Conservation (phyloP, 768 basidiomycete genomes). For the Phylloporus arenicola region DNA sequence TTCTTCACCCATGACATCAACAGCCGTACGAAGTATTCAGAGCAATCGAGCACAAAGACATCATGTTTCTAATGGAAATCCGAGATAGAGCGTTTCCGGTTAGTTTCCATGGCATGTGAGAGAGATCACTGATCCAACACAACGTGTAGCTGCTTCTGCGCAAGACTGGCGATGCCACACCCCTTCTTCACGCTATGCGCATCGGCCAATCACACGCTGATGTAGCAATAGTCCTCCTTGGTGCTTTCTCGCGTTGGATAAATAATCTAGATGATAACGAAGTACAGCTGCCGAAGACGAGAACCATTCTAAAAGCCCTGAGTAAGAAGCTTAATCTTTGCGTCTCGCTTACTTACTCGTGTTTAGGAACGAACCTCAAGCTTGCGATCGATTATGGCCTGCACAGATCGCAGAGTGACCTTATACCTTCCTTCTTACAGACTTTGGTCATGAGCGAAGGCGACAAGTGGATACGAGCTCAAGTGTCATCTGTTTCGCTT, state of each 20-base stretch:
- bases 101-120: slow-evolving; percentile 22
- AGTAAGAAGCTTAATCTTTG: slow-evolving; percentile 67
- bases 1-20: not conserved
- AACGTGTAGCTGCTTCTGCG: slow-evolving; percentile 63
- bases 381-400: slow-evolving; percentile 88
- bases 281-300: slow-evolving; percentile 61
- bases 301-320: slow-evolving; percentile 68
- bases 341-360: slow-evolving; percentile 68
- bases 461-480: slow-evolving; percentile 77
- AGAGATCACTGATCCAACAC: slow-evolving; percentile 1
- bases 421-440: slow-evolving; percentile 91
- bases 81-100: slow-evolving; percentile 78
- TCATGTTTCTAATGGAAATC: slow-evolving; percentile 78
- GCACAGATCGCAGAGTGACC: slow-evolving; percentile 70
- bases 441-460: slow-evolving; percentile 96
- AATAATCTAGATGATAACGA: slow-evolving; percentile 85
- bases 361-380: slow-evolving; percentile 73
- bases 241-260: slow-evolving; percentile 88
- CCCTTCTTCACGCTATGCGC: slow-evolving; percentile 86
- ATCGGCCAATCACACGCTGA: slow-evolving; percentile 72
- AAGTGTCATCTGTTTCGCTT: slow-evolving; percentile 61
- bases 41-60: slow-evolving; percentile 81
- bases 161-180: slow-evolving; percentile 80
- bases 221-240: slow-evolving; percentile 80
- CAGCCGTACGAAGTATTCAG: slow-evolving; percentile 67